A percentile compares a stretch with the other conserved stretches of the same genome.
Evolutionary conservation across 2,329 filamentous ascomycete genomes (phyloP).

Genomic region (Penicillium hordei): DNA sequence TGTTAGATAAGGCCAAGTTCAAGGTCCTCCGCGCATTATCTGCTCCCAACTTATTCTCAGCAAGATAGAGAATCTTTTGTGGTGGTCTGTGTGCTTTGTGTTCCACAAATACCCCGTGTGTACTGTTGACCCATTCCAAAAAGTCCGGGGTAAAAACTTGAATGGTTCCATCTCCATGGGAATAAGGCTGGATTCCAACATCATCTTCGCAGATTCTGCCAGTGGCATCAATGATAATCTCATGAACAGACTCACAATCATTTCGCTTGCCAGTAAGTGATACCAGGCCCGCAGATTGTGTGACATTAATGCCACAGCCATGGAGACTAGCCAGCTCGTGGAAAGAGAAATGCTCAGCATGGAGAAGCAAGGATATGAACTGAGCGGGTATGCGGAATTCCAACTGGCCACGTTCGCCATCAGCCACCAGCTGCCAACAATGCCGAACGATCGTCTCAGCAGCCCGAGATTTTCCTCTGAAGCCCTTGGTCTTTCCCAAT

Average conservation of each 20-base stretch:
- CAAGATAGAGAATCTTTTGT: conserved; percentile 35
- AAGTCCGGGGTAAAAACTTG: conserved; percentile 28
- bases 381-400: conserved; percentile 34
- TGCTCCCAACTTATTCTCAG: conserved; percentile 32
- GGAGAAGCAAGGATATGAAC: conserved; percentile 33
- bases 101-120: conserved; percentile 34
- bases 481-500: conserved; percentile 21
- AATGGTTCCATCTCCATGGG: conserved; percentile 11
- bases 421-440: conserved; percentile 39
- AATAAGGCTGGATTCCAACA: conserved; percentile 25
- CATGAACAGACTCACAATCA: conserved; percentile 36
- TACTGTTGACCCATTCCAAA: conserved; percentile 35
- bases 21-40: conserved; percentile 37
- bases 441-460: conserved; percentile 41
- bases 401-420: conserved; percentile 38
- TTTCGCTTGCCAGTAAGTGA: conserved; percentile 37
- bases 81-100: conserved; percentile 16
- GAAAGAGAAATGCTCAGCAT: conserved; percentile 38
- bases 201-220: conserved; percentile 32
- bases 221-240: conserved; percentile 34
- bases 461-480: conserved; percentile 34
- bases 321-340: conserved; percentile 38
- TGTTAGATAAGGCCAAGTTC: conserved; percentile 31
- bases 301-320: conserved; percentile 40
- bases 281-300: conserved; percentile 34